Evolutionary conservation across 352 stramenopile genomes (phyloP).

Genomic region (Pythium dissimile): DNA sequence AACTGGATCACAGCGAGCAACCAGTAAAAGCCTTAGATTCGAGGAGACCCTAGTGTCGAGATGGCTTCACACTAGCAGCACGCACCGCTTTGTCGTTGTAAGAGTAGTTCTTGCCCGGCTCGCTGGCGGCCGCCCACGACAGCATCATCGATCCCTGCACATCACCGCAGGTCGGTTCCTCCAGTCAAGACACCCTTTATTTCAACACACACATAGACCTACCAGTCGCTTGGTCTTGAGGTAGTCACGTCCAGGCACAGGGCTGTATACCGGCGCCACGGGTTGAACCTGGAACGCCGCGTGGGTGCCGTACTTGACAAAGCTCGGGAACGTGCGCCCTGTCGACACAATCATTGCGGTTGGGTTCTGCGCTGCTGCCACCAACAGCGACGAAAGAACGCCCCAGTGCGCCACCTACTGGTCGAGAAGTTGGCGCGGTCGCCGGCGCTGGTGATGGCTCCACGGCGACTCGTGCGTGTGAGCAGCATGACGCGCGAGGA

Average conservation of each 20-base stretch:
- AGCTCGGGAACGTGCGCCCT: constrained; percentile 73
- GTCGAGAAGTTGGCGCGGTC: background rate
- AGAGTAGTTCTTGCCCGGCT: constrained; percentile 60
- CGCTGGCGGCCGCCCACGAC: constrained; percentile 71
- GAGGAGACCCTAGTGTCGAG: too few relatives aligned
- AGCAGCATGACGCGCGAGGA: constrained; percentile 9
- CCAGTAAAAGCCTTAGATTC: background rate
- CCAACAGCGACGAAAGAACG: background rate
- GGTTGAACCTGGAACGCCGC: constrained; percentile 75
- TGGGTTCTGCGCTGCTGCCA: background rate
- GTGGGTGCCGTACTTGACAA: constrained; percentile 68
- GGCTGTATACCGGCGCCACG: constrained; percentile 58
- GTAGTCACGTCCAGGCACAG: constrained; percentile 48
- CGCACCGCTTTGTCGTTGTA: constrained; percentile 81
- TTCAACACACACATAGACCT: too few relatives aligned
- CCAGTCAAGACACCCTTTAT: too few relatives aligned
- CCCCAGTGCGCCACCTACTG: constrained; percentile 1
- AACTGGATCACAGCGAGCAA: constrained; percentile 36
- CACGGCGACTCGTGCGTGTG: constrained; percentile 3
- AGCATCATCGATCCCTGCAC: constrained; percentile 76
- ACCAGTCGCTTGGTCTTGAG: constrained; percentile 81
- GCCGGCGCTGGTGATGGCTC: background rate
- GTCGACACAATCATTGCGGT: background rate
- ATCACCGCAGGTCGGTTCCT: constrained; percentile 2
- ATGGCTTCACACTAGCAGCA: background rate